Conservation (phyloP, 2,329 filamentous ascomycete genomes). For the Hypoxylon sp. region DNA sequence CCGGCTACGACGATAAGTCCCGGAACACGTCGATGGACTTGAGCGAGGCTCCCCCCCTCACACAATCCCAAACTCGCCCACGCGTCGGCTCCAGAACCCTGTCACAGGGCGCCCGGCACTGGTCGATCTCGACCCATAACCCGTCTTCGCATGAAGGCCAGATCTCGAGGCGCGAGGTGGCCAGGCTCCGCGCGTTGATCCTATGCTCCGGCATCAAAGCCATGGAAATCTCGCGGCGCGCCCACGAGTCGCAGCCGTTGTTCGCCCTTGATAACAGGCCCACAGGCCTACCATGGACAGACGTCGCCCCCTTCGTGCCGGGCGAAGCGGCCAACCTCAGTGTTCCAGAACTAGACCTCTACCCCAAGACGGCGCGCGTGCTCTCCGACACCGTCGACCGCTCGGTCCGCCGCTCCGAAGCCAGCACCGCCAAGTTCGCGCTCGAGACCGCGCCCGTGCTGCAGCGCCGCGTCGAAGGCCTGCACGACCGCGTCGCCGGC, state of each 20-base stretch:
- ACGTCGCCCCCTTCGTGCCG: constrained; percentile 60
- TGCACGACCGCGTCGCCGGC: constrained; percentile 64
- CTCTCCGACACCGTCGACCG: constrained; percentile 63
- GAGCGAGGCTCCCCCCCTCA: constrained; percentile 54
- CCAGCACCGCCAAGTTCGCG: constrained; percentile 71
- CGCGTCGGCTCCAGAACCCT: constrained; percentile 27
- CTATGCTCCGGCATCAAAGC: constrained; percentile 92
- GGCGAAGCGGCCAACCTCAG: constrained; percentile 53
- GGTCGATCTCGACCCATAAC: constrained; percentile 66
- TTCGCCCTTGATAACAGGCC: constrained; percentile 51
- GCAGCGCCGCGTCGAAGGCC: constrained; percentile 62
- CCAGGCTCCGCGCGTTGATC: constrained; percentile 82
- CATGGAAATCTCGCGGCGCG: constrained; percentile 80
- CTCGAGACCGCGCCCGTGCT: constrained; percentile 70
- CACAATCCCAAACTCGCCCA: constrained; percentile 37
- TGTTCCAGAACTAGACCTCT: constrained; percentile 62
- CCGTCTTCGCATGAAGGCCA: constrained; percentile 57
- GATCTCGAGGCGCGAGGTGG: constrained; percentile 80
- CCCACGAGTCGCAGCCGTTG: constrained; percentile 64
- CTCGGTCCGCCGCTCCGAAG: constrained; percentile 70
- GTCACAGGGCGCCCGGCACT: constrained; percentile 56
- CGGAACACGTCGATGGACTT: constrained; percentile 57
- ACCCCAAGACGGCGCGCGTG: constrained; percentile 67
- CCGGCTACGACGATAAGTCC: constrained; percentile 52
- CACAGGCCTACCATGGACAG: constrained; percentile 58